Evolutionary conservation across 306 rosid genomes (phyloP).

Genomic region (Calophaca sinica): DNA sequence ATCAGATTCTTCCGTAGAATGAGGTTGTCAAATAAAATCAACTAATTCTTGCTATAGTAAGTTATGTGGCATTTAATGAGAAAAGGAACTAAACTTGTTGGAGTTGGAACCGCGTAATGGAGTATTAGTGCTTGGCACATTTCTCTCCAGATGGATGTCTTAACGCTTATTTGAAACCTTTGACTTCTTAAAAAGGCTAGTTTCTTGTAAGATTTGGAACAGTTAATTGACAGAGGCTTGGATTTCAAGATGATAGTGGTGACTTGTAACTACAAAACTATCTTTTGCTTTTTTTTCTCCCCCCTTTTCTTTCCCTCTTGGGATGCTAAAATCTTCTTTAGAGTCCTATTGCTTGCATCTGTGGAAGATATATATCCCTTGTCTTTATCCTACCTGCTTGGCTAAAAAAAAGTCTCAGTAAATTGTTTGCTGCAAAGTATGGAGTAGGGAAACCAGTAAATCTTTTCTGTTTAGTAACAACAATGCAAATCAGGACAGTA

Average conservation of each 20-base stretch:
- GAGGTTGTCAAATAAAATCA: constrained; percentile 27
- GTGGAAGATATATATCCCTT: constrained; percentile 16
- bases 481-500: constrained; percentile 1
- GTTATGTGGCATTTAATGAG: constrained; percentile 16
- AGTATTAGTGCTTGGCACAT: constrained; percentile 15
- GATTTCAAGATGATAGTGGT: constrained; percentile 18
- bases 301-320: too few relatives aligned
- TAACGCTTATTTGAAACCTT: constrained; percentile 17
- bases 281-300: background rate
- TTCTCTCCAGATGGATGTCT: constrained; percentile 36
- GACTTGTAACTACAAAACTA: background rate
- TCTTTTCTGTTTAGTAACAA: constrained; percentile 3
- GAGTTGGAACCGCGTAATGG: constrained; percentile 17
- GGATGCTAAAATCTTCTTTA: too few relatives aligned
- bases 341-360: constrained; percentile 18
- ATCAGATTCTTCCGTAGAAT: constrained; percentile 22
- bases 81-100: constrained; percentile 30
- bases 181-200: background rate
- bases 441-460: background rate
- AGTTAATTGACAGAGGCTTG: constrained; percentile 7
- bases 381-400: constrained; percentile 27
- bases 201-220: constrained; percentile 15
- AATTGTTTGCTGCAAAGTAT: constrained; percentile 24
- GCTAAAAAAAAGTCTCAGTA: background rate
- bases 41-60: constrained; percentile 23